Evolutionary conservation across 1,284 basidiomycete genomes (phyloP).

Genomic region (Entoloma clypeatum): DNA sequence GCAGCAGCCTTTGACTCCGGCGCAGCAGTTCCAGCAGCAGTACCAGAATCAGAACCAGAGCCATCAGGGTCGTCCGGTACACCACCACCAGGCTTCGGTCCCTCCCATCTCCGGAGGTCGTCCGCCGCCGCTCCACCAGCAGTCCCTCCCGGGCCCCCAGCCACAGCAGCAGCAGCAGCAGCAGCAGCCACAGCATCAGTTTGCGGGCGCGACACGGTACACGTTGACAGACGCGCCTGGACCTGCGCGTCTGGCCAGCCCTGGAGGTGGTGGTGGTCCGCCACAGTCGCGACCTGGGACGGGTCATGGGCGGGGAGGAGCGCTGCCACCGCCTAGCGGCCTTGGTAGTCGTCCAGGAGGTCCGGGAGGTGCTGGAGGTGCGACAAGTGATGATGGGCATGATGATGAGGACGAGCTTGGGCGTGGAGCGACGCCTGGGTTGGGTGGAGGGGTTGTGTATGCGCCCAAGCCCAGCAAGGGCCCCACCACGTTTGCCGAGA

Average conservation of each 20-base stretch:
- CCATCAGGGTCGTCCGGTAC: background rate
- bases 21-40: constrained; percentile 18
- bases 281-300: constrained; percentile 16
- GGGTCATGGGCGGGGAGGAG: constrained; percentile 12
- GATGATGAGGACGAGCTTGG: constrained; percentile 11
- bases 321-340: constrained; percentile 4
- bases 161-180: constrained; percentile 14
- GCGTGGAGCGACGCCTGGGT: constrained; percentile 13
- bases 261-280: constrained; percentile 19
- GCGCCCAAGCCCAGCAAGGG: constrained; percentile 32
- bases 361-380: constrained; percentile 11
- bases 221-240: constrained; percentile 31
- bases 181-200: constrained; percentile 13
- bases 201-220: constrained; percentile 36
- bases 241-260: constrained; percentile 9
- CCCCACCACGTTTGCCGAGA: constrained; percentile 86
- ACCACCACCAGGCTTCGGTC: no score
- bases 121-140: no score
- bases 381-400: constrained; percentile 5
- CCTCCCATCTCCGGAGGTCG: no score
- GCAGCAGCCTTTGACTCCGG: constrained; percentile 14
- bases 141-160: no score
- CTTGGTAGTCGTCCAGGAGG: constrained; percentile 4
- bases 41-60: constrained; percentile 15
- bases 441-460: constrained; percentile 19